A percentile compares a stretch with the other conserved stretches of the same genome.
Conservation (phyloP, 78 protist species). For the Dictyostelium brefeldianum region DNA sequence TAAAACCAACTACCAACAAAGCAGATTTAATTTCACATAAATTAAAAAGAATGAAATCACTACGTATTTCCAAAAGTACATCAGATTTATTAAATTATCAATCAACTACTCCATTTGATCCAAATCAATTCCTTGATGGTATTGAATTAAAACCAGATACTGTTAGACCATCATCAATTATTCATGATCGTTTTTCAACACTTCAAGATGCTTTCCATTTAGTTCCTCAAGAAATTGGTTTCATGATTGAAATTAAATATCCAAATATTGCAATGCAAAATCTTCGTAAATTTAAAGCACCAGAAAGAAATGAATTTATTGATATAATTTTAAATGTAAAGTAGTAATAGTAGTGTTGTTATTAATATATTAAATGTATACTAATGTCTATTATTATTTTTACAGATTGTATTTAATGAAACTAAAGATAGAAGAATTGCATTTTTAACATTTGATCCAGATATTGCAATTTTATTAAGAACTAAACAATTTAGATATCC, state of each 20-base stretch:
- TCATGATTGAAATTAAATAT: conserved; percentile 81
- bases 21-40: conserved; percentile 25
- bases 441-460: conserved; percentile 78
- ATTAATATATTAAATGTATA: neutral
- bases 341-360: neutral
- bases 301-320: conserved; percentile 62
- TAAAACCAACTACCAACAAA: conserved; percentile 32
- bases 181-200: conserved; percentile 68
- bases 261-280: conserved; percentile 79
- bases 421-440: conserved; percentile 57
- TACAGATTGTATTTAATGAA: conserved; percentile 73
- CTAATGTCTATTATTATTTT: neutral
- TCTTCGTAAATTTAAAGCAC: conserved; percentile 56
- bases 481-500: conserved; percentile 78
- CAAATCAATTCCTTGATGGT: neutral
- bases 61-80: conserved; percentile 61
- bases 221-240: conserved; percentile 78
- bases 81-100: conserved; percentile 13
- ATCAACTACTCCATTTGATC: neutral
- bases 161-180: conserved; percentile 13
- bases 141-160: neutral
- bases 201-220: conserved; percentile 66
- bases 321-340: conserved; percentile 69
- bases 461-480: conserved; percentile 69
- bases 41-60: conserved; percentile 13